A percentile compares a stretch with the other conserved stretches of the same genome.
Conservation (phyloP, 176 grass and related monocot species). For the Hordeum marinum region DNA sequence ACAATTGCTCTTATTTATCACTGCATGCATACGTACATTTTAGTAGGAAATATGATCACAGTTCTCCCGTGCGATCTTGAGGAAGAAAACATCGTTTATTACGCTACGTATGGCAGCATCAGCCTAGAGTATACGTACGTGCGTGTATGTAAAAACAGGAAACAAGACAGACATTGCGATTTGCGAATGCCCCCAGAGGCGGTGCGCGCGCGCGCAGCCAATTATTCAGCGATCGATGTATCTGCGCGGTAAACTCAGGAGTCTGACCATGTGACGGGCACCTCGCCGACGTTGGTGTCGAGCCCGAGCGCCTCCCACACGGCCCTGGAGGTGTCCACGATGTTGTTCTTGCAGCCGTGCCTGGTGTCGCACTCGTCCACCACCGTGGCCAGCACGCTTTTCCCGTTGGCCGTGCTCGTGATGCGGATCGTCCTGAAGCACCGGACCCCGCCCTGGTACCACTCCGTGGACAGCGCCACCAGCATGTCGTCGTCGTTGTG, state of each 20-base stretch:
- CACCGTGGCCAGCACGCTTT: slow-evolving; percentile 10
- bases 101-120: not conserved
- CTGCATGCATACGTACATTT: not conserved
- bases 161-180: not conserved
- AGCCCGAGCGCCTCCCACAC: slow-evolving; percentile 49
- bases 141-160: not conserved
- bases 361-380: slow-evolving; percentile 42
- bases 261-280: slow-evolving; percentile 36
- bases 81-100: not conserved
- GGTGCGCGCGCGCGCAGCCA: not conserved
- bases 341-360: slow-evolving; percentile 26
- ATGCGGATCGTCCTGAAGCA: slow-evolving; percentile 25
- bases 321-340: slow-evolving; percentile 40
- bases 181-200: not conserved
- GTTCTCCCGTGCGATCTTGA: not conserved
- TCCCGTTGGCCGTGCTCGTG: not conserved
- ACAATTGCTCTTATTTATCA: not conserved
- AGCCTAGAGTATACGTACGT: not conserved
- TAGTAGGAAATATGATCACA: not conserved
- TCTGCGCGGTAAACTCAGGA: not conserved
- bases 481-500: slow-evolving; percentile 22
- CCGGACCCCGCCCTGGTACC: slow-evolving; percentile 2
- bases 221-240: not conserved
- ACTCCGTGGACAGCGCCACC: slow-evolving; percentile 31
- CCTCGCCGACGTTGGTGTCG: slow-evolving; percentile 29